phyloP scores from a whole-genome alignment of 345 rosid species.

The Cochlearia excelsa region DNA sequence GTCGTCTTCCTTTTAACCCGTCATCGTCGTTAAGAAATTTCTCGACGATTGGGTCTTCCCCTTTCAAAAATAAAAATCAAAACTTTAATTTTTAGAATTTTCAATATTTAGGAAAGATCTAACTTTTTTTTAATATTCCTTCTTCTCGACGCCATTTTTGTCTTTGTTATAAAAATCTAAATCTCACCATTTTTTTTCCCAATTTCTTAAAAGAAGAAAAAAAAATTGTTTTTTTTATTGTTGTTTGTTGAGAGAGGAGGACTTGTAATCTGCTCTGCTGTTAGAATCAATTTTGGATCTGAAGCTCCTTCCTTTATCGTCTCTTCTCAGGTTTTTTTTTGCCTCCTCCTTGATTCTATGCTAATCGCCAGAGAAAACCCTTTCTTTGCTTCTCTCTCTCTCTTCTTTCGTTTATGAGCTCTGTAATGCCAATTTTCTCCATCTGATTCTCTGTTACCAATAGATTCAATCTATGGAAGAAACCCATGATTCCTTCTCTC shows the following conservation, averaged over 20 bases:
- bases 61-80: conserved; percentile 16
- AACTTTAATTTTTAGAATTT: conserved; percentile 10
- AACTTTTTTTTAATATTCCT: conserved; percentile 12
- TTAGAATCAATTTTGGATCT: conserved; percentile 38
- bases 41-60: conserved; percentile 34
- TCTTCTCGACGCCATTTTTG: conserved; percentile 16
- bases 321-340: conserved; percentile 16
- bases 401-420: neutral
- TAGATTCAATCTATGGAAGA: conserved; percentile 5
- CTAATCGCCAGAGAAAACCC: conserved; percentile 10
- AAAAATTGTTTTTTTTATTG: neutral
- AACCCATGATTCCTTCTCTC: neutral
- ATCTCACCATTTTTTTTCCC: conserved; percentile 21
- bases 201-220: neutral
- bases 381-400: neutral
- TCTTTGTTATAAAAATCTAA: conserved; percentile 32
- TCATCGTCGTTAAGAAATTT: conserved; percentile 31
- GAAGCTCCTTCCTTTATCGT: conserved; percentile 29
- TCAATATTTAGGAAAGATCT: conserved; percentile 24
- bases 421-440: neutral
- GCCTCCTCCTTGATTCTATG: neutral
- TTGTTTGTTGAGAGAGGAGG: conserved; percentile 18
- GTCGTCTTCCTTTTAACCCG: conserved; percentile 24
- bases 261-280: conserved; percentile 31
- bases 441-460: conserved; percentile 20